These are phyloP conservation scores for Xylaria scruposa DNA, from an alignment of 495 filamentous ascomycete genomes.

Conservation along the genomic window DNA sequence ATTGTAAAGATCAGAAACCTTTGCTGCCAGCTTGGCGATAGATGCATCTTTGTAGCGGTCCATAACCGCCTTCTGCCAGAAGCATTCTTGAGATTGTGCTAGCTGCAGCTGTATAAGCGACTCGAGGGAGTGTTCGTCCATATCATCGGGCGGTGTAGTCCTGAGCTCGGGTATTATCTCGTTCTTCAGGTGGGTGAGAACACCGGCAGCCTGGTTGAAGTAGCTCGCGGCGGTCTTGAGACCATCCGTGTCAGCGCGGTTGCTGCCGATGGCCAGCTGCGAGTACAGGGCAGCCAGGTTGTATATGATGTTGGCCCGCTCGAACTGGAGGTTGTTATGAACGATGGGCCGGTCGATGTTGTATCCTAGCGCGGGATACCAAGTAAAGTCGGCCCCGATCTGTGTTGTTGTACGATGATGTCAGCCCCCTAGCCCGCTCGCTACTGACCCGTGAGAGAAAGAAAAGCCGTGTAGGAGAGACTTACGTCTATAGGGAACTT, in stretches of 20 bases:
- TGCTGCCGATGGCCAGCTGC: conserved; percentile 82
- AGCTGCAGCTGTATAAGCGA: conserved; percentile 83
- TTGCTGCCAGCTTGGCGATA: conserved; percentile 88
- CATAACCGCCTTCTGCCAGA: conserved; percentile 97
- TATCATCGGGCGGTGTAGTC: conserved; percentile 82
- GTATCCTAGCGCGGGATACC: conserved; percentile 93
- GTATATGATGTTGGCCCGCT: conserved; percentile 91
- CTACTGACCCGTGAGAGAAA: not conserved
- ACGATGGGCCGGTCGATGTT: conserved; percentile 81
- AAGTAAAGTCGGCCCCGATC: conserved; percentile 95
- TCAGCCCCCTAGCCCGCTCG: conserved; percentile 31
- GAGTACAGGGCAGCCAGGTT: conserved; percentile 94
- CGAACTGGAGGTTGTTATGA: conserved; percentile 92
- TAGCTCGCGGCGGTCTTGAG: conserved; percentile 90
- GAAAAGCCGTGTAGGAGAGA: not conserved
- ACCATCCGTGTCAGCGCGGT: conserved; percentile 80
- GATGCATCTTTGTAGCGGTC: conserved; percentile 89
- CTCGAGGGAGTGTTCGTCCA: conserved; percentile 87
- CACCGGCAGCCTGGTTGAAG: conserved; percentile 87
- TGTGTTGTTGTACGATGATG: conserved; percentile 43
- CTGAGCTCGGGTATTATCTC: conserved; percentile 85
- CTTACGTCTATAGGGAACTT: conserved; percentile 96
- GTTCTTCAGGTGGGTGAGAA: conserved; percentile 78
- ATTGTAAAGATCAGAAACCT: conserved; percentile 91
- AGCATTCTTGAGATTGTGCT: conserved; percentile 95